phyloP scores from a whole-genome alignment of 2,329 filamentous ascomycete genomes.

The Epichloe bromicola region DNA sequence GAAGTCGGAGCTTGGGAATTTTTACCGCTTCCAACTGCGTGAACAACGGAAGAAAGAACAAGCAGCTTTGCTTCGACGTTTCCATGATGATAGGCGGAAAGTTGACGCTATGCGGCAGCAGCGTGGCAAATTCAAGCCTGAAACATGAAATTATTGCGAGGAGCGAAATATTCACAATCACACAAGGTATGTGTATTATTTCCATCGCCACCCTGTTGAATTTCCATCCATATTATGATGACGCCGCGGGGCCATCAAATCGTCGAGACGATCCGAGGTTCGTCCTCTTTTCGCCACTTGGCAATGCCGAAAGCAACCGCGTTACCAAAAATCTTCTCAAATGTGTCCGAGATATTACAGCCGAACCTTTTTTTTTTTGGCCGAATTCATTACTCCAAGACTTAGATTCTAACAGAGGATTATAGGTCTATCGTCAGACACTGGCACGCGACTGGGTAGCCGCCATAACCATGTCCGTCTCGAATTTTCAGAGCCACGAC shows the following conservation, averaged over 20 bases:
- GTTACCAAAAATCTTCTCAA: constrained; percentile 52
- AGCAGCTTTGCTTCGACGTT: constrained; percentile 52
- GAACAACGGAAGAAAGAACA: constrained; percentile 68
- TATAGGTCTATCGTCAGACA: background rate
- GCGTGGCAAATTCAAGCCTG: constrained; percentile 47
- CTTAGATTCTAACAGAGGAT: background rate
- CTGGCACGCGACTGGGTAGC: background rate
- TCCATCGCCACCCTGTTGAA: background rate
- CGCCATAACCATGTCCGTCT: background rate
- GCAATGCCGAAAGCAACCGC: constrained; percentile 50
- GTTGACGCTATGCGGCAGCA: constrained; percentile 58
- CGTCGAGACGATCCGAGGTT: constrained; percentile 9
- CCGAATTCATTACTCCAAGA: too few relatives aligned
- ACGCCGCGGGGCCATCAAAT: constrained; percentile 41
- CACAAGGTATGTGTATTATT: constrained; percentile 1
- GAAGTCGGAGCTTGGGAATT: constrained; percentile 53
- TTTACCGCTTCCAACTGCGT: constrained; percentile 73
- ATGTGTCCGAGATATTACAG: constrained; percentile 33
- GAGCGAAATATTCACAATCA: background rate
- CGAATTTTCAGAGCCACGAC: background rate
- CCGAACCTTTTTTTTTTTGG: background rate
- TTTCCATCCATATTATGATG: constrained; percentile 26
- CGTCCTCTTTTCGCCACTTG: constrained; percentile 10
- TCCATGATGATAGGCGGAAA: constrained; percentile 63
- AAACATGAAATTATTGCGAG: constrained; percentile 21